phyloP scores from a whole-genome alignment of 148 eudicot genomes.

The Suaeda aralocaspica region DNA sequence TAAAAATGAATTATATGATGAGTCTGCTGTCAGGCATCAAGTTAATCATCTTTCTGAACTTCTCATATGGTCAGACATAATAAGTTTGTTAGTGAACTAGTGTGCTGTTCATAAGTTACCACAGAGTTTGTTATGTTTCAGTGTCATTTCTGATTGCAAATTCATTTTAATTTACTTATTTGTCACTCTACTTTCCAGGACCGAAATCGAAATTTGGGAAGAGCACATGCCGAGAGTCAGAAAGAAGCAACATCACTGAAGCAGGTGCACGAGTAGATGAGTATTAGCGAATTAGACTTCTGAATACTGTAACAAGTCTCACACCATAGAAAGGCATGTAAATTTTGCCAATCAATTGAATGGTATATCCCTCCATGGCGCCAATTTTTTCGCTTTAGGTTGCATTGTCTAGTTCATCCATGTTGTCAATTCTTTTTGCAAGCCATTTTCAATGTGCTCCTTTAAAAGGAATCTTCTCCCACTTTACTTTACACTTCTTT shows the following conservation, averaged over 20 bases:
- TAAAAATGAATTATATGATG: not conserved
- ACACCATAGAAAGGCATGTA: constrained; percentile 11
- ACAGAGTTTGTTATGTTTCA: not conserved
- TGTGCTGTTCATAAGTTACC: no score
- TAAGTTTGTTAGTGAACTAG: no score
- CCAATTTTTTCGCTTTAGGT: constrained; percentile 1
- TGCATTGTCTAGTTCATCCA: constrained; percentile 15
- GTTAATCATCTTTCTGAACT: no score
- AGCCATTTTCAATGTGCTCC: constrained; percentile 8
- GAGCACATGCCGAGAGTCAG: constrained; percentile 17
- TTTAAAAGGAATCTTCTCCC: not conserved
- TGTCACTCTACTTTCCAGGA: constrained; percentile 22
- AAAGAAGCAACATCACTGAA: constrained; percentile 24
- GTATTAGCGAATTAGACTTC: constrained; percentile 9
- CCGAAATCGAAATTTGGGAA: constrained; percentile 20
- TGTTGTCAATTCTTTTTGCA: constrained; percentile 12
- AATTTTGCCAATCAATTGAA: constrained; percentile 17
- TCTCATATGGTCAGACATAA: no score
- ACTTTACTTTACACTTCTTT: constrained; percentile 12
- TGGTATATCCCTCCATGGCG: not conserved
- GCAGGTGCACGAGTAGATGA: constrained; percentile 21
- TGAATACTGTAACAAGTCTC: constrained; percentile 11
- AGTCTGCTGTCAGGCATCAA: not conserved
- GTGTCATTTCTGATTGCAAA: not conserved
- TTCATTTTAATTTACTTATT: constrained; percentile 9